Evolutionary conservation across 352 stramenopile species (phyloP).

Genomic region (Elongisporangium undulatum): DNA sequence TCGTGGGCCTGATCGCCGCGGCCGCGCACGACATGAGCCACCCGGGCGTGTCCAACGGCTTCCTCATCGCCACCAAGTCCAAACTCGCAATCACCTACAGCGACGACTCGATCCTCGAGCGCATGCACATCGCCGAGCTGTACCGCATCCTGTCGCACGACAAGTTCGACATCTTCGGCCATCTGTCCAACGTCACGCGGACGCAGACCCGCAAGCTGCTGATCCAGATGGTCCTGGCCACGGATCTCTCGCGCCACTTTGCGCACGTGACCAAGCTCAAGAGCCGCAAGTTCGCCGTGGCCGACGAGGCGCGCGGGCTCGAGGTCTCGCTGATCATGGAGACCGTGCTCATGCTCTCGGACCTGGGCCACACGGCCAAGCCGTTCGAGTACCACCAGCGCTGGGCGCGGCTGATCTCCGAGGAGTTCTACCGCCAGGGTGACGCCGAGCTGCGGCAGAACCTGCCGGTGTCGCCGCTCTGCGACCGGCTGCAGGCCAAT

Average conservation of each 20-base stretch:
- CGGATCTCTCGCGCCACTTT: constrained; percentile 72
- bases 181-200: constrained; percentile 27
- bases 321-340: constrained; percentile 68
- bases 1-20: constrained; percentile 75
- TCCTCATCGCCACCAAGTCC: constrained; percentile 84
- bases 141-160: constrained; percentile 61
- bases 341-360: constrained; percentile 66
- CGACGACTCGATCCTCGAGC: constrained; percentile 85
- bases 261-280: constrained; percentile 68
- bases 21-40: constrained; percentile 92
- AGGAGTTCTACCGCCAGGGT: constrained; percentile 67
- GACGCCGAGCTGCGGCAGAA: constrained; percentile 53
- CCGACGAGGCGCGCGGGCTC: constrained; percentile 36
- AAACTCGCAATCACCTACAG: constrained; percentile 92
- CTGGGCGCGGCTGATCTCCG: constrained; percentile 59
- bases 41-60: constrained; percentile 89
- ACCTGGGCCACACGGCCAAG: constrained; percentile 63
- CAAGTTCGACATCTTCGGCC: constrained; percentile 56
- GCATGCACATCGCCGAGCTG: constrained; percentile 66
- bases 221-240: constrained; percentile 77
- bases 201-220: constrained; percentile 58
- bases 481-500: constrained; percentile 54
- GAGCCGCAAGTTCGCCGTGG: constrained; percentile 54
- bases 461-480: constrained; percentile 51
- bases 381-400: constrained; percentile 55